phyloP scores from a whole-genome alignment of 495 filamentous ascomycete species.

The Penicillium taxi region DNA sequence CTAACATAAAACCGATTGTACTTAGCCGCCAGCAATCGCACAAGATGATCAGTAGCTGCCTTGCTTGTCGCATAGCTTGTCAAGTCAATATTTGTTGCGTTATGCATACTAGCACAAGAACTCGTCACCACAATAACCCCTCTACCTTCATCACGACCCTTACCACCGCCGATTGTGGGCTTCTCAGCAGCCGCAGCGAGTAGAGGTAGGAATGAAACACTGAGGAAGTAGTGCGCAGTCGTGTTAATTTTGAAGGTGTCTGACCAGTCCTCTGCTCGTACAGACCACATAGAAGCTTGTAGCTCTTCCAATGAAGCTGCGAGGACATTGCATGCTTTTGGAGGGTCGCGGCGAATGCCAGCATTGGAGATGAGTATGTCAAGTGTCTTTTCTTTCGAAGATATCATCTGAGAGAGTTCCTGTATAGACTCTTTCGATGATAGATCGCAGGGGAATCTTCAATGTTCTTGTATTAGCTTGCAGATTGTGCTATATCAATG shows the following conservation, averaged over 20 bases:
- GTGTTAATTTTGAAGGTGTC: constrained; percentile 36
- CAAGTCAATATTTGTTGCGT: constrained; percentile 40
- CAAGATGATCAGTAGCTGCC: constrained; percentile 40
- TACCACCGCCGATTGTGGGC: constrained; percentile 3
- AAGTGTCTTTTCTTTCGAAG: constrained; percentile 18
- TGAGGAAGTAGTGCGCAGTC: constrained; percentile 38
- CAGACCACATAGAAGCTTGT: constrained; percentile 39
- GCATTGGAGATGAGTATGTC: constrained; percentile 42
- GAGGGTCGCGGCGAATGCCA: constrained; percentile 37
- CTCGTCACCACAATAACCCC: constrained; percentile 37
- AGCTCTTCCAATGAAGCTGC: constrained; percentile 27
- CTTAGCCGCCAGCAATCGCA: constrained; percentile 34
- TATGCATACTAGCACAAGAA: constrained; percentile 42
- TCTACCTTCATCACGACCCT: constrained; percentile 27
- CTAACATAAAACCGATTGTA: constrained; percentile 37
- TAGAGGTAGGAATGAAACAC: constrained; percentile 32
- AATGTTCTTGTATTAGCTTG: too few relatives aligned
- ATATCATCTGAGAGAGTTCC: constrained; percentile 16
- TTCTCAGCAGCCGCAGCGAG: constrained; percentile 25
- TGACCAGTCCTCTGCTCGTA: constrained; percentile 28
- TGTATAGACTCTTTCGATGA: constrained; percentile 30
- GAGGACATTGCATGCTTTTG: constrained; percentile 30
- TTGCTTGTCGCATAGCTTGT: constrained; percentile 40
- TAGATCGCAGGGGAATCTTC: constrained; percentile 32
- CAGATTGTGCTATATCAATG: neutral